phyloP scores from a whole-genome alignment of 768 basidiomycete genomes.

The Hydnomerulius pinastri region DNA sequence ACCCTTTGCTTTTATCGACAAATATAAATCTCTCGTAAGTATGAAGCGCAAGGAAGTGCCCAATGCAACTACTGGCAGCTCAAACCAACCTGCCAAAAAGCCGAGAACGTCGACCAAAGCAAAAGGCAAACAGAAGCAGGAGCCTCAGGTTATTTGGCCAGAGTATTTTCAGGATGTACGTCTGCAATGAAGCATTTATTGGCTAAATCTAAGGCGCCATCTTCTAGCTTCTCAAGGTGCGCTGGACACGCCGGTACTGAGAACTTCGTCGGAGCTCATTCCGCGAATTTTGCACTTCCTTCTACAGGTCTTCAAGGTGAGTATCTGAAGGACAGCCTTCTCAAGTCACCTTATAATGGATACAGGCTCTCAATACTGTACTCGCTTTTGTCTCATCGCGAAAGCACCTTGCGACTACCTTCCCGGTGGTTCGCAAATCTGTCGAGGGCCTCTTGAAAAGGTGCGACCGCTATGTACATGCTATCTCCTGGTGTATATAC shows the following conservation, averaged over 20 bases:
- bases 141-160: slow-evolving; percentile 47
- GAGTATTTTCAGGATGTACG: slow-evolving; percentile 59
- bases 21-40: background rate
- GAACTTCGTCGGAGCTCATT: no score
- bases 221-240: slow-evolving; percentile 62
- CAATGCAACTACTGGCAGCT: background rate
- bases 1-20: no score
- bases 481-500: background rate
- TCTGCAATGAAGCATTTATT: background rate
- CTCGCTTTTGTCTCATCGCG: slow-evolving; percentile 84
- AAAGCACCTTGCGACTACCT: slow-evolving; percentile 79
- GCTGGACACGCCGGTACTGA: no score
- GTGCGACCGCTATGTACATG: slow-evolving; percentile 38
- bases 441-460: slow-evolving; percentile 78
- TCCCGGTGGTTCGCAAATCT: slow-evolving; percentile 71
- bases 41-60: slow-evolving; percentile 18
- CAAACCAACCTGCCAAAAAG: slow-evolving; percentile 13
- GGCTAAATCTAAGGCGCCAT: slow-evolving; percentile 2
- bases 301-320: slow-evolving; percentile 46
- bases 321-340: background rate
- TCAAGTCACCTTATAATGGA: background rate
- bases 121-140: slow-evolving; percentile 23
- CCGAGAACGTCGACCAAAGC: slow-evolving; percentile 7
- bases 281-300: background rate
- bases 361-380: slow-evolving; percentile 84